Percentiles rank a stretch among this genome's conserved stretches.
Conservation (phyloP, 2,329 filamentous ascomycete genomes). For the Lachnellula subtilissima region DNA sequence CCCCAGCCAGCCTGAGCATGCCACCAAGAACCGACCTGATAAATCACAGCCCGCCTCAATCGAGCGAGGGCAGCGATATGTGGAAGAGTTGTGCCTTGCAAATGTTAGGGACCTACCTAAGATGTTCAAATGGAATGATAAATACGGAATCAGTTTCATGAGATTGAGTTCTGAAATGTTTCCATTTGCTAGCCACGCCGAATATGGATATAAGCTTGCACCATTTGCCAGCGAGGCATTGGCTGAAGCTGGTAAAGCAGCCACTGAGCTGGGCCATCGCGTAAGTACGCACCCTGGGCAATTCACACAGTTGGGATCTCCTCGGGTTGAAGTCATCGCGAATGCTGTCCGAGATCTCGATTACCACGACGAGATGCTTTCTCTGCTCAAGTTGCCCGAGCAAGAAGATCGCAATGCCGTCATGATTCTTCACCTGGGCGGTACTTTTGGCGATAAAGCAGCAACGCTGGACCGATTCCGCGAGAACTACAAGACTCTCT, state of each 20-base stretch:
- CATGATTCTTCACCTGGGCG: slow-evolving; percentile 93
- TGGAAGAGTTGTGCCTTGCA: slow-evolving; percentile 71
- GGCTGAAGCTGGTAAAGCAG: slow-evolving; percentile 69
- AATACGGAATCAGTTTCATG: slow-evolving; percentile 88
- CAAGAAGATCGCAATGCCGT: slow-evolving; percentile 82
- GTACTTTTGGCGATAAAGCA: slow-evolving; percentile 74
- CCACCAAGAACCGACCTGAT: slow-evolving; percentile 82
- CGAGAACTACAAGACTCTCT: slow-evolving; percentile 49
- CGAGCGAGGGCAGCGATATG: slow-evolving; percentile 63
- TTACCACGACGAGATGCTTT: slow-evolving; percentile 83
- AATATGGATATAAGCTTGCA: slow-evolving; percentile 79
- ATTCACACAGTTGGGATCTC: slow-evolving; percentile 88
- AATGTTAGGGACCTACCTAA: slow-evolving; percentile 82
- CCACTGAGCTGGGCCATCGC: slow-evolving; percentile 74
- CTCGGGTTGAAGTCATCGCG: slow-evolving; percentile 68
- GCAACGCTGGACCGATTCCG: slow-evolving; percentile 48
- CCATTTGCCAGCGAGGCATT: slow-evolving; percentile 78
- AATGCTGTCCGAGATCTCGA: slow-evolving; percentile 76
- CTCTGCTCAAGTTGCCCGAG: slow-evolving; percentile 68
- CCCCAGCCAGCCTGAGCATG: slow-evolving; percentile 69
- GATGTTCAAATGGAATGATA: slow-evolving; percentile 88
- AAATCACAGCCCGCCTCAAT: slow-evolving; percentile 62
- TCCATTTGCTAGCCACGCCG: slow-evolving; percentile 84
- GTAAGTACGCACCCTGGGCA: slow-evolving; percentile 88
- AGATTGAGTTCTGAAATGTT: slow-evolving; percentile 95